Evolutionary conservation across 345 rosid genomes (phyloP).

Genomic region (Lepidium africanum): DNA sequence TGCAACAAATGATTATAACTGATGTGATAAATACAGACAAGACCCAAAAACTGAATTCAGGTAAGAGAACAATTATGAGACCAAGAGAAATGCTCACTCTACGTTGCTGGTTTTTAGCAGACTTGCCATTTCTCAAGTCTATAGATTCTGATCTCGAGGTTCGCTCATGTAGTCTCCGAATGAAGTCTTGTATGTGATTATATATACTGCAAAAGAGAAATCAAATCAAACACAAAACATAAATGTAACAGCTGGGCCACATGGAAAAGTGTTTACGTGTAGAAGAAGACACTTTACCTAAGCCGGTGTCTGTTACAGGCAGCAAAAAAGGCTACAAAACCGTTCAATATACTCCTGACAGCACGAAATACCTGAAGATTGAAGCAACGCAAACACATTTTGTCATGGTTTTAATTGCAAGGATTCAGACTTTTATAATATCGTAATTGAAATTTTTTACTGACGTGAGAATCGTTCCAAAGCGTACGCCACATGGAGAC

Average conservation of each 20-base stretch:
- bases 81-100: slow-evolving; percentile 29
- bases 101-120: slow-evolving; percentile 10
- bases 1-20: not conserved
- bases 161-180: slow-evolving; percentile 25
- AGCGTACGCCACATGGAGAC: slow-evolving; percentile 86
- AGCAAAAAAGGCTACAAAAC: slow-evolving; percentile 76
- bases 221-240: not conserved
- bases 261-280: not conserved
- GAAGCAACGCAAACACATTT: not conserved
- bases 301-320: slow-evolving; percentile 99
- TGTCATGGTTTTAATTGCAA: not conserved
- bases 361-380: slow-evolving; percentile 82
- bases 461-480: slow-evolving; percentile 95
- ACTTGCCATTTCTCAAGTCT: slow-evolving; percentile 19
- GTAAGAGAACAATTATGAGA: not conserved
- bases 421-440: not conserved
- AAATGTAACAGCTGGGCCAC: not conserved
- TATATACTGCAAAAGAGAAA: slow-evolving; percentile 37
- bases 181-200: slow-evolving; percentile 41
- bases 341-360: slow-evolving; percentile 78
- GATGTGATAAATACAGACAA: not conserved
- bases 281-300: slow-evolving; percentile 38
- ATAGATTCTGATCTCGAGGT: slow-evolving; percentile 16
- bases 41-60: not conserved
- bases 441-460: not conserved